These are phyloP conservation scores for Phlyctochytrium arcticum DNA, from an alignment of 192 early-diverging fungal genomes.

Conservation along the genomic window DNA sequence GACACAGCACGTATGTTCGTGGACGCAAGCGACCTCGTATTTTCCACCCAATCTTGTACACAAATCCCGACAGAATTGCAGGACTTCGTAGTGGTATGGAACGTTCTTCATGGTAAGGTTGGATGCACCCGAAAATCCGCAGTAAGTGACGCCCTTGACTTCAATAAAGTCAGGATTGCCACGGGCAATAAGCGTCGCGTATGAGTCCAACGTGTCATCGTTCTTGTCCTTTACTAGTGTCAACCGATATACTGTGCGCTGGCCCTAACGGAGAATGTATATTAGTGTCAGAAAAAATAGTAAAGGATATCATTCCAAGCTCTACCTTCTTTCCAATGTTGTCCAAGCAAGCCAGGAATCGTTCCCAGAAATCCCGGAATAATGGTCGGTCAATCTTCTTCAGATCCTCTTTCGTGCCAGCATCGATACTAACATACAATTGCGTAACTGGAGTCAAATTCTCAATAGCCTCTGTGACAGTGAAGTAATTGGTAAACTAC, in stretches of 20 bases:
- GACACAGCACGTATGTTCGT: conserved; percentile 65
- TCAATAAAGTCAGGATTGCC: conserved; percentile 71
- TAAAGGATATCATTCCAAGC: no score
- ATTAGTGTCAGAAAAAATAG: no score
- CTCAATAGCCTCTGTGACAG: conserved; percentile 14
- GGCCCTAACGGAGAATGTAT: conserved; percentile 18
- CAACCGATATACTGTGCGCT: conserved; percentile 70
- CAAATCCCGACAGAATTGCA: conserved; percentile 60
- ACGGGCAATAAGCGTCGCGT: conserved; percentile 57
- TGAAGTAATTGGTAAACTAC: not conserved
- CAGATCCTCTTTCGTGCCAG: conserved; percentile 67
- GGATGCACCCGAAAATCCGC: conserved; percentile 63
- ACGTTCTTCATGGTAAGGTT: conserved; percentile 70
- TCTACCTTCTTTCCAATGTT: conserved; percentile 57
- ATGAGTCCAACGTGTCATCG: conserved; percentile 60
- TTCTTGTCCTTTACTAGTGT: conserved; percentile 73
- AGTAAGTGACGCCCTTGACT: conserved; percentile 74
- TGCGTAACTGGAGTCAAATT: conserved; percentile 62
- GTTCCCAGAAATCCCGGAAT: conserved; percentile 76
- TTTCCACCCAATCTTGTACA: conserved; percentile 47
- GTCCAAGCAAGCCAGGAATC: conserved; percentile 62
- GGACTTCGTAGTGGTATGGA: conserved; percentile 65
- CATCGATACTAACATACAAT: conserved; percentile 71
- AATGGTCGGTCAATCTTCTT: conserved; percentile 73
- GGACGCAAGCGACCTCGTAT: conserved; percentile 69